Percentiles rank a stretch among this genome's conserved stretches.
phyloP scores from a whole-genome alignment of 2,329 filamentous ascomycete genomes.

The Sarocladium oryzae region DNA sequence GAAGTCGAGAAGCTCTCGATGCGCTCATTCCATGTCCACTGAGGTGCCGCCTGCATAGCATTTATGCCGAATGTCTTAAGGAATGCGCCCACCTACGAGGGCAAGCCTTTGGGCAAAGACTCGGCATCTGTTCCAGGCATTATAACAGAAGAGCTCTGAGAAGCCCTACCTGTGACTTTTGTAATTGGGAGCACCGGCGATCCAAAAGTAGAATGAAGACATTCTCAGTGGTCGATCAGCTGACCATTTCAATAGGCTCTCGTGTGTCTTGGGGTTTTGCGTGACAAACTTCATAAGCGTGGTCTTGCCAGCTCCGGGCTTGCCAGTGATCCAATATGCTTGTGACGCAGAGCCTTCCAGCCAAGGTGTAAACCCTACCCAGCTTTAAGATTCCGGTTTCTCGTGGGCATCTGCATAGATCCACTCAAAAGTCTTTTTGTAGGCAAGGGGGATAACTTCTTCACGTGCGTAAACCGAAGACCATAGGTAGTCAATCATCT shows the following conservation, averaged over 20 bases:
- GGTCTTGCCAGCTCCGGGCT: constrained; percentile 39
- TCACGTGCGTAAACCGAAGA: too few species aligned
- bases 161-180: constrained; percentile 34
- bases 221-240: constrained; percentile 19
- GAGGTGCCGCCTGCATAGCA: not conserved
- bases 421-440: constrained; percentile 10
- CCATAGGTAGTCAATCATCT: not conserved
- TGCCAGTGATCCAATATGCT: constrained; percentile 34
- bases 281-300: constrained; percentile 38
- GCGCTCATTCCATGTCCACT: not conserved
- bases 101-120: not conserved
- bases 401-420: not conserved
- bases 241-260: constrained; percentile 28
- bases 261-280: constrained; percentile 18
- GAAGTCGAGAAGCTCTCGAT: not conserved
- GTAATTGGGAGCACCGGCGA: constrained; percentile 26
- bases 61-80: not conserved
- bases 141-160: constrained; percentile 19
- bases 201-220: constrained; percentile 35
- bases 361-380: not conserved
- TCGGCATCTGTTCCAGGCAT: constrained; percentile 2
- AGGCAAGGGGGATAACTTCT: constrained; percentile 10
- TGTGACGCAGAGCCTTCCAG: constrained; percentile 19
- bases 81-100: constrained; percentile 1
- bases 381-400: not conserved